A percentile compares a stretch with the other conserved stretches of the same genome.
phyloP scores from a whole-genome alignment of 345 rosid species.

The Microthlaspi erraticum region DNA sequence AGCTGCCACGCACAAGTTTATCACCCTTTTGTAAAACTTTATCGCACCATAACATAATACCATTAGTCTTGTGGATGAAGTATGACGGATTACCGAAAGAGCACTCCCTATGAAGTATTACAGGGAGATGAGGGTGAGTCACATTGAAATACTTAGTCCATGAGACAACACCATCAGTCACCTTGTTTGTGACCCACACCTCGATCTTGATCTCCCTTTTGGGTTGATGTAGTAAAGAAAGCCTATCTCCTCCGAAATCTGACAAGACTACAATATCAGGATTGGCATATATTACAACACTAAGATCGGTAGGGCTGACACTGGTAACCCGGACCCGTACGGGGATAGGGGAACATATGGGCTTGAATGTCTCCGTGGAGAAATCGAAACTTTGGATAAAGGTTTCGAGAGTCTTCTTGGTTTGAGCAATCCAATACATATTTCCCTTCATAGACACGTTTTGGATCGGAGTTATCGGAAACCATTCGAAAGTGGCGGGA shows the following conservation, averaged over 20 bases:
- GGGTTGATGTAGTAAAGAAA: no score
- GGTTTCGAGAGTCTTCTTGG: neutral
- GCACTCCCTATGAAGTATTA: neutral
- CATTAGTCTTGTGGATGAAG: slow-evolving; percentile 12
- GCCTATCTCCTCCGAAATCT: no score
- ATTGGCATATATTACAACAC: no score
- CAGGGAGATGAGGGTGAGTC: neutral
- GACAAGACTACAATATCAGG: no score
- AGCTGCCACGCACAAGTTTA: neutral
- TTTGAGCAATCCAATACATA: slow-evolving; percentile 6
- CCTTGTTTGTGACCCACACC: neutral
- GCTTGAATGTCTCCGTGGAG: neutral
- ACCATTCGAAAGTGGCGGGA: no score
- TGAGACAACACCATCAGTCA: neutral
- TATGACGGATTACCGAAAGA: neutral
- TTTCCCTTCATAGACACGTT: neutral
- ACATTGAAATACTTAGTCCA: slow-evolving; percentile 8
- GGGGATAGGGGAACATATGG: no score
- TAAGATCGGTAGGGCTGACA: no score
- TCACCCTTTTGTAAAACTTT: neutral
- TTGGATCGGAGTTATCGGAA: no score
- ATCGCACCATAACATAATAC: slow-evolving; percentile 7
- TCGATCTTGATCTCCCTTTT: no score
- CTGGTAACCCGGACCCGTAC: no score
- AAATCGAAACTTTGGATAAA: slow-evolving; percentile 14